A percentile compares a stretch with the other conserved stretches of the same genome.
Evolutionary conservation across 2,329 filamentous ascomycete species (phyloP).

Genomic region (Fusarium paranaense): DNA sequence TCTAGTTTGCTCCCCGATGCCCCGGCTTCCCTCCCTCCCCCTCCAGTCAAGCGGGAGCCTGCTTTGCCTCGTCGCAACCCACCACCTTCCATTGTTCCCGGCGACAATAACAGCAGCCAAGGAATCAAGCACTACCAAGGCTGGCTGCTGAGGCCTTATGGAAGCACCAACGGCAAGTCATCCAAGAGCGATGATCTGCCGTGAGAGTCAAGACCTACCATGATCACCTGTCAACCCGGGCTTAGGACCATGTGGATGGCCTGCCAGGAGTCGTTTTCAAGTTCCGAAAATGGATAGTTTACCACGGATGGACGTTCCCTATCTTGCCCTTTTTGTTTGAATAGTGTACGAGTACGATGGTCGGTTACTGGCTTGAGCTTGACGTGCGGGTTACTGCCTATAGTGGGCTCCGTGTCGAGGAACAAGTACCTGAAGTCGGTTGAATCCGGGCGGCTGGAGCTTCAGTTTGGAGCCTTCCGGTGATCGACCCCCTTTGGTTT

Average conservation of each 20-base stretch:
- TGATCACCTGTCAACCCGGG: background rate
- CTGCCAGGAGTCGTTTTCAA: background rate
- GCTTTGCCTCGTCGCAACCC: conserved; percentile 49
- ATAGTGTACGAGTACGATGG: conserved; percentile 24
- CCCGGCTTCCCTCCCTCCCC: conserved; percentile 52
- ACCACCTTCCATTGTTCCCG: conserved; percentile 45
- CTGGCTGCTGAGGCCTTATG: conserved; percentile 53
- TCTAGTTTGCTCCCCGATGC: conserved; percentile 54
- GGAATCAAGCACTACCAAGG: conserved; percentile 52
- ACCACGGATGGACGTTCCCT: conserved; percentile 24
- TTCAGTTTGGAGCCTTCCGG: conserved; percentile 4
- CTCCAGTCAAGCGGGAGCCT: conserved; percentile 49
- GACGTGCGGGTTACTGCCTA: background rate
- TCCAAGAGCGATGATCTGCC: conserved; percentile 50
- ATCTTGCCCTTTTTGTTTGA: background rate
- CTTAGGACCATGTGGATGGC: background rate
- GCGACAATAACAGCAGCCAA: conserved; percentile 48
- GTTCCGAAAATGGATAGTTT: conserved; percentile 40
- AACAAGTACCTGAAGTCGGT: conserved; percentile 1
- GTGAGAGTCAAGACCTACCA: conserved; percentile 25
- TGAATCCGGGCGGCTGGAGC: background rate
- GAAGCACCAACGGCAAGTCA: conserved; percentile 47
- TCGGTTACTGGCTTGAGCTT: background rate
- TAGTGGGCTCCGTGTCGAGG: background rate
- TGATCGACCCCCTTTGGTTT: background rate